Conservation (phyloP, 352 stramenopile genomes). For the Phytophthora syringae region DNA sequence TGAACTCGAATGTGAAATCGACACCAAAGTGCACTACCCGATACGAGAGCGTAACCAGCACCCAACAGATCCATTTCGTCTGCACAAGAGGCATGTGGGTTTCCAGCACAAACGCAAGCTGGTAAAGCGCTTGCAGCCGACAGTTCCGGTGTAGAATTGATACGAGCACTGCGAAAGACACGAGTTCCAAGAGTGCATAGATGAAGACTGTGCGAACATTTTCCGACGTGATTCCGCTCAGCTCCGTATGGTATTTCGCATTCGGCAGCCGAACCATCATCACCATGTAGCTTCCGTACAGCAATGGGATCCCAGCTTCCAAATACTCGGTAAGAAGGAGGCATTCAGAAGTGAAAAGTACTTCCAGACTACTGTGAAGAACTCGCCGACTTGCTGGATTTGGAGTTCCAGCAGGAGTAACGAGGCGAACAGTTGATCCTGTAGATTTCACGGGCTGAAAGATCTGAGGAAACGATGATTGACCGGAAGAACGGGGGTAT, state of each 20-base stretch:
- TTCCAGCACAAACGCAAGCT: constrained; percentile 38
- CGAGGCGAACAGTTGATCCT: background rate
- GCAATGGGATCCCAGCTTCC: constrained; percentile 31
- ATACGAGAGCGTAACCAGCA: constrained; percentile 8
- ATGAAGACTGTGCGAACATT: constrained; percentile 9
- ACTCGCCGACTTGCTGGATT: background rate
- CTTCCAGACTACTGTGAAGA: background rate
- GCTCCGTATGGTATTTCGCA: constrained; percentile 16
- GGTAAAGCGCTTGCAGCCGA: constrained; percentile 17
- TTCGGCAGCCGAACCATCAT: constrained; percentile 33
- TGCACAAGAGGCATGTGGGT: constrained; percentile 22
- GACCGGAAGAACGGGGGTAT: too few species aligned
- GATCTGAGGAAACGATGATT: too few species aligned
- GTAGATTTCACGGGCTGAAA: background rate
- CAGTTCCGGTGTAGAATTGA: constrained; percentile 10
- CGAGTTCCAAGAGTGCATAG: constrained; percentile 18
- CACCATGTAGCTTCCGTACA: constrained; percentile 29
- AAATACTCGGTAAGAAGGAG: constrained; percentile 43
- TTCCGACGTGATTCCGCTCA: background rate
- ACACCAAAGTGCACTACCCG: constrained; percentile 23
- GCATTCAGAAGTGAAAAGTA: constrained; percentile 31
- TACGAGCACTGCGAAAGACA: constrained; percentile 15
- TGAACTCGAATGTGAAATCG: background rate
- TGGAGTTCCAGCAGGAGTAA: background rate
- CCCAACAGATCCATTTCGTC: constrained; percentile 26